phyloP scores from a whole-genome alignment of 805 yeast genomes.

The Lipomyces sp. region DNA sequence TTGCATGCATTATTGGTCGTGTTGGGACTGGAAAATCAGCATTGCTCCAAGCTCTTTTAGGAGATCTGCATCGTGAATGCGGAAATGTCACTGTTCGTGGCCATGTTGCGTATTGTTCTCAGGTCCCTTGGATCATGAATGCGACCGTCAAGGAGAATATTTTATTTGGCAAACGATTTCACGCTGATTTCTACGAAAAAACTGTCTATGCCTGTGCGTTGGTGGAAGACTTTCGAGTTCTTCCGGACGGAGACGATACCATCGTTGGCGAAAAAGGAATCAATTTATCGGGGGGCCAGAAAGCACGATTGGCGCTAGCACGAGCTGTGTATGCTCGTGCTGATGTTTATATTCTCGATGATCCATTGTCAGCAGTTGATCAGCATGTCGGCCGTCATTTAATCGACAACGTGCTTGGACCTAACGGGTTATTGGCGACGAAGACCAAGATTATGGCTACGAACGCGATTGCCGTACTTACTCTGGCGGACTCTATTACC shows the following conservation, averaged over 20 bases:
- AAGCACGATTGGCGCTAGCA: conserved; percentile 91
- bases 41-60: conserved; percentile 76
- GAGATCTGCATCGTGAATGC: conserved; percentile 74
- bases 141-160: conserved; percentile 90
- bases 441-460: conserved; percentile 84
- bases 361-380: conserved; percentile 94
- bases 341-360: conserved; percentile 87
- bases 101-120: conserved; percentile 83
- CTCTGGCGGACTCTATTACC: conserved; percentile 70
- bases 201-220: conserved; percentile 90
- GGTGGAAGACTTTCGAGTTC: conserved; percentile 69
- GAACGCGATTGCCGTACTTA: conserved; percentile 79
- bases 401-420: conserved; percentile 79
- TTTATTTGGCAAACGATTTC: conserved; percentile 82
- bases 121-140: conserved; percentile 96
- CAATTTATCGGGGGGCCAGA: conserved; percentile 94
- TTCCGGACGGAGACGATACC: conserved; percentile 89
- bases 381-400: conserved; percentile 92
- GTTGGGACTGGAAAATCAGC: conserved; percentile 95
- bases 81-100: conserved; percentile 80
- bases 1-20: conserved; percentile 82
- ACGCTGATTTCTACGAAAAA: conserved; percentile 74
- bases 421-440: conserved; percentile 71
- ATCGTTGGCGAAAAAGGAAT: conserved; percentile 97
- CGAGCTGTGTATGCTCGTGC: conserved; percentile 95